These are phyloP conservation scores for Chernovozyma aurita DNA, from an alignment of 1,139 yeast genomes.

Conservation along the genomic window DNA sequence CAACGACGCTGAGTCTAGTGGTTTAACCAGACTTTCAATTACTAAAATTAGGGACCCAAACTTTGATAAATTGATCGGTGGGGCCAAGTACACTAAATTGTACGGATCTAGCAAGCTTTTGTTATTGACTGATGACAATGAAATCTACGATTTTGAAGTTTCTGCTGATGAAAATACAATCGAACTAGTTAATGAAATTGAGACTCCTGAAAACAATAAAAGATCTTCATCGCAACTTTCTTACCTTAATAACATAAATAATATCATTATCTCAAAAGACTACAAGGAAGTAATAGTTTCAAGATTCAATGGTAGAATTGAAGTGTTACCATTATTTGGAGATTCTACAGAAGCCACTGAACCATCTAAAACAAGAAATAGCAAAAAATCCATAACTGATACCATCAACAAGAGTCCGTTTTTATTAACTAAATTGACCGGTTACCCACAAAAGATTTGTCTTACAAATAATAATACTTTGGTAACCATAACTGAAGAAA, in stretches of 20 bases:
- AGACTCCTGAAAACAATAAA: constrained; percentile 13
- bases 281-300: constrained; percentile 48
- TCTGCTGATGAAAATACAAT: constrained; percentile 34
- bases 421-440: constrained; percentile 48
- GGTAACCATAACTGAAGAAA: constrained; percentile 68
- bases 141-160: constrained; percentile 48
- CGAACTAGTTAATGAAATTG: constrained; percentile 23
- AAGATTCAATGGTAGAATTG: constrained; percentile 64
- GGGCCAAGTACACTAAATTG: constrained; percentile 49
- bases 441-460: constrained; percentile 58
- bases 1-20: too few relatives aligned
- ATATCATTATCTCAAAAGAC: constrained; percentile 43
- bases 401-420: constrained; percentile 12
- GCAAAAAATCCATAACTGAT: constrained; percentile 13
- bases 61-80: constrained; percentile 42
- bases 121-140: constrained; percentile 63
- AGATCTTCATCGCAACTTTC: constrained; percentile 20
- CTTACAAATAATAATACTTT: constrained; percentile 52
- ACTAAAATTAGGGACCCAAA: constrained; percentile 26
- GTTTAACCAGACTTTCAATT: too few relatives aligned
- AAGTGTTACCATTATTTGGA: constrained; percentile 37
- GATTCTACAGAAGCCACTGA: neutral
- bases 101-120: constrained; percentile 43
- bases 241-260: constrained; percentile 44
- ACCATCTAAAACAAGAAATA: neutral